Evolutionary conservation across 2,329 filamentous ascomycete species (phyloP).

Genomic region (Calonectria multiphialidica): DNA sequence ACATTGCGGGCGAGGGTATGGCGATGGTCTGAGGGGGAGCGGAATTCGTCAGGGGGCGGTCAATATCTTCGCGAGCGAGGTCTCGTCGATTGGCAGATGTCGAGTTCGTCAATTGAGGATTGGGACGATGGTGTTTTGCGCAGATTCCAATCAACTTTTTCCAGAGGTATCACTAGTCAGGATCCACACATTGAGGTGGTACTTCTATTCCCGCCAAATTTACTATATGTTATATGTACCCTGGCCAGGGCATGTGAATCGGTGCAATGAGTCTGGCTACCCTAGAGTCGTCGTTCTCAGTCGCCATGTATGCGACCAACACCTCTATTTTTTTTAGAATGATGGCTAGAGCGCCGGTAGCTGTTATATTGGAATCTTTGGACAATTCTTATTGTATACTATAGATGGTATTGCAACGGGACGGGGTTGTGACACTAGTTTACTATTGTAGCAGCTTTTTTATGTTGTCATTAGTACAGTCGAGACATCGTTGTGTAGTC

Average conservation of each 20-base stretch:
- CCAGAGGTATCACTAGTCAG: not conserved
- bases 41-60: not conserved
- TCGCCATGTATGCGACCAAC: no score
- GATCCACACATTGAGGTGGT: not conserved
- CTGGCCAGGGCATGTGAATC: no score
- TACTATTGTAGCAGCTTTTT: no score
- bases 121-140: not conserved
- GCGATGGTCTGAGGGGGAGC: not conserved
- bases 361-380: no score
- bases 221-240: not conserved
- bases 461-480: no score
- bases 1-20: conserved; percentile 37
- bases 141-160: conserved; percentile 21
- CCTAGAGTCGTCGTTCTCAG: not conserved
- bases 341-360: no score
- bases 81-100: conserved; percentile 9
- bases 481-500: no score
- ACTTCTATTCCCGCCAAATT: not conserved
- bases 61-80: not conserved
- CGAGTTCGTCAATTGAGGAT: not conserved
- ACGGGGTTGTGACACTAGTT: no score
- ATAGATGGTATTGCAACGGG: no score
- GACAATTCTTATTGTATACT: no score
- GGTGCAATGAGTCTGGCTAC: not conserved
- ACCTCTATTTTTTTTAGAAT: no score